Evolutionary conservation across 2,329 filamentous ascomycete genomes (phyloP).

Genomic region (Epichloe scottii): DNA sequence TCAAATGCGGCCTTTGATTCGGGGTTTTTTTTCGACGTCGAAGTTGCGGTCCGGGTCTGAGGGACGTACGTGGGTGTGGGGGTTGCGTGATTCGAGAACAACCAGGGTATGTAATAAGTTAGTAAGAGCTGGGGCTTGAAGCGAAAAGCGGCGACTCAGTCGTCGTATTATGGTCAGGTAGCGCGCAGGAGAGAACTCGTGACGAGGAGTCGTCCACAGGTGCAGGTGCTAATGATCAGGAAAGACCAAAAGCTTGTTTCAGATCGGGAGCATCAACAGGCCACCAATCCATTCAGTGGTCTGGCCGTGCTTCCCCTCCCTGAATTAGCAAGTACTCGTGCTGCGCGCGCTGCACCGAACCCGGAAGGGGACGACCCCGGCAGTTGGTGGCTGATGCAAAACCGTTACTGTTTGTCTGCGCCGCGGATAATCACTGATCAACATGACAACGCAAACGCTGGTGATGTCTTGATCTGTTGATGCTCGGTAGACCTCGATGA

Average conservation of each 20-base stretch:
- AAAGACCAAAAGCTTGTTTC: conserved; percentile 1
- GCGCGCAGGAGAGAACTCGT: background rate
- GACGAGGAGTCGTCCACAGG: background rate
- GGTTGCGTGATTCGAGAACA: conserved; percentile 4
- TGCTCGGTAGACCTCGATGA: no score
- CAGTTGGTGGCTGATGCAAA: no score
- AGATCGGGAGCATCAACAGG: background rate
- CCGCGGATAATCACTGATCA: no score
- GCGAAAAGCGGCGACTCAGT: background rate
- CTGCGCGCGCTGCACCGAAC: no score
- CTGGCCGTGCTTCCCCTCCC: no score
- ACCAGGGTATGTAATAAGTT: background rate
- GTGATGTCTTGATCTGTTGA: no score
- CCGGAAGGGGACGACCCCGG: no score
- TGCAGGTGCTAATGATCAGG: background rate
- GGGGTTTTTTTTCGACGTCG: background rate
- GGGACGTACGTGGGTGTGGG: background rate
- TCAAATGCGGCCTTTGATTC: background rate
- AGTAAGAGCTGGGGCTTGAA: background rate
- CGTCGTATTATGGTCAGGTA: background rate
- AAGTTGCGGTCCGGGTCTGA: background rate
- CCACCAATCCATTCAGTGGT: no score
- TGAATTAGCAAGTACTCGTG: no score
- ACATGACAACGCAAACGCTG: no score
- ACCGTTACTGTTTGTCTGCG: no score